These are phyloP conservation scores for Rhodocollybia butyracea DNA, from an alignment of 768 basidiomycete genomes.

Conservation along the genomic window DNA sequence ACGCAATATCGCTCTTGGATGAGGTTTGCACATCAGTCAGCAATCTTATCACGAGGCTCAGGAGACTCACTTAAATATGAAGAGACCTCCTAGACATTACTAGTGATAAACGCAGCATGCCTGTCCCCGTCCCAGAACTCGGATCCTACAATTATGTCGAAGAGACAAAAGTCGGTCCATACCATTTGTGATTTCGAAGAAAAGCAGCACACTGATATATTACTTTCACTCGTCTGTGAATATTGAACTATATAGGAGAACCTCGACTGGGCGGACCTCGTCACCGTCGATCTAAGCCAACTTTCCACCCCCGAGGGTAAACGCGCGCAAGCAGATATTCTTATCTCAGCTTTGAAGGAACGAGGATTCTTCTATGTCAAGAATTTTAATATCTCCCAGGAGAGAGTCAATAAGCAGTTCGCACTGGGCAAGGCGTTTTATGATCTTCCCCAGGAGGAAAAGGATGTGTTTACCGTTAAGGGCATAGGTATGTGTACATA, in stretches of 20 bases:
- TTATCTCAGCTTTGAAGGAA: conserved; percentile 42
- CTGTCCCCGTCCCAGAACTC: conserved; percentile 35
- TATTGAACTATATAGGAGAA: conserved; percentile 36
- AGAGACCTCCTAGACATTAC: background rate
- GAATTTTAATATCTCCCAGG: conserved; percentile 47
- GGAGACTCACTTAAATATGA: background rate
- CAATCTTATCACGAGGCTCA: background rate
- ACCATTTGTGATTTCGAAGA: background rate
- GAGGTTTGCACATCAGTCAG: background rate
- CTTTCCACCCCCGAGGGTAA: conserved; percentile 39
- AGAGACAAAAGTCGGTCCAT: conserved; percentile 32
- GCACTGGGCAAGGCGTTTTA: conserved; percentile 44
- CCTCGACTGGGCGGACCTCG: conserved; percentile 47
- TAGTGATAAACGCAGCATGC: background rate
- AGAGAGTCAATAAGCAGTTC: conserved; percentile 47
- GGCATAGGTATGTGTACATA: conserved; percentile 27
- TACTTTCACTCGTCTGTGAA: background rate
- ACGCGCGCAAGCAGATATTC: conserved; percentile 34
- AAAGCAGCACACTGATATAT: background rate
- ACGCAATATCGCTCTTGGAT: background rate
- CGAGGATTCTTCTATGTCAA: conserved; percentile 53
- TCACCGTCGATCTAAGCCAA: conserved; percentile 41
- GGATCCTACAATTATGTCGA: conserved; percentile 35
- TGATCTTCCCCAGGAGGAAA: conserved; percentile 48
- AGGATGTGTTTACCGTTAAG: conserved; percentile 38